A percentile compares a stretch with the other conserved stretches of the same genome.
Evolutionary conservation across 768 basidiomycete species (phyloP).

Genomic region (Rhizopogon rudus): DNA sequence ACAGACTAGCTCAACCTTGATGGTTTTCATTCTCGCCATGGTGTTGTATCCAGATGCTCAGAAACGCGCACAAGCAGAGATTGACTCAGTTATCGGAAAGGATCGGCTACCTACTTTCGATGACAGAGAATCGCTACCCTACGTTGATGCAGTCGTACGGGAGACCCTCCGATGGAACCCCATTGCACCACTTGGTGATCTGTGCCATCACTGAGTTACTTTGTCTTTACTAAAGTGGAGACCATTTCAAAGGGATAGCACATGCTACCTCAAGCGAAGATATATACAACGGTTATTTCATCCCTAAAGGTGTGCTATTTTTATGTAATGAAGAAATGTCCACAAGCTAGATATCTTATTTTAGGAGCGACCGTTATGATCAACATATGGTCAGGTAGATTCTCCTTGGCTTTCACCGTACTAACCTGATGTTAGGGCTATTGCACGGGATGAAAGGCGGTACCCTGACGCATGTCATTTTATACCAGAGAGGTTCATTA

Average conservation of each 20-base stretch:
- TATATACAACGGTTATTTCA: conserved; percentile 29
- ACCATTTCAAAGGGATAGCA: neutral
- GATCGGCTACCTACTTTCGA: neutral
- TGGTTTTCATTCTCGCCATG: conserved; percentile 3
- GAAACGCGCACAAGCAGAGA: conserved; percentile 11
- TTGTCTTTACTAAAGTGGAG: neutral
- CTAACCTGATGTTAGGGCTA: neutral
- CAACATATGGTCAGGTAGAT: neutral
- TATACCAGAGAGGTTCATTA: conserved; percentile 11
- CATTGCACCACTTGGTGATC: neutral
- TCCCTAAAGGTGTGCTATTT: conserved; percentile 18
- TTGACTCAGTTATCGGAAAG: conserved; percentile 4
- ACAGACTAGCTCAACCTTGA: conserved; percentile 8
- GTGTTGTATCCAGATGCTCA: conserved; percentile 6
- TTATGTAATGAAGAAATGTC: neutral
- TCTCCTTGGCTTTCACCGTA: neutral
- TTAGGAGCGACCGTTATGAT: neutral
- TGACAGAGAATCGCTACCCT: neutral
- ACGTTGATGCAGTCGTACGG: neutral
- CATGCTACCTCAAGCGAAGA: conserved; percentile 24
- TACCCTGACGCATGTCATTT: conserved; percentile 8
- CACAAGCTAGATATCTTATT: too few relatives aligned
- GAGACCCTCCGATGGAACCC: neutral
- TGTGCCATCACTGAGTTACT: too few relatives aligned
- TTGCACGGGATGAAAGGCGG: neutral